Evolutionary conservation across 2,329 filamentous ascomycete species (phyloP), one percentile per base, ranked within the genome.

Genomic region (Penicillium sp.): DNA sequence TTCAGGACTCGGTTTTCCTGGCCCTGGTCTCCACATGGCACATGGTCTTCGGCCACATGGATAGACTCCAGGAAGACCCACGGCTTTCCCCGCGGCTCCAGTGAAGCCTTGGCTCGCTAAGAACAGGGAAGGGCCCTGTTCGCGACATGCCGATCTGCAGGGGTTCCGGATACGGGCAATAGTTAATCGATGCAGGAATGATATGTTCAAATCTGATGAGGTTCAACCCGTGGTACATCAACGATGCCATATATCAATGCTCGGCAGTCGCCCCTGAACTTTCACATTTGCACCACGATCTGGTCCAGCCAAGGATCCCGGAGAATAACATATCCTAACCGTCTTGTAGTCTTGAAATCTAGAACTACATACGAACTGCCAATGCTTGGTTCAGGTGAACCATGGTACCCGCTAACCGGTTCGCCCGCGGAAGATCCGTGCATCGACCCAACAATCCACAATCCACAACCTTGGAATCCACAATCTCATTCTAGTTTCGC

Each of bases 11-110:
- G 14, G 14, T 18, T 14, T 9, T 16, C 4, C 31, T 34, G 31
- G 31, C 18, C 13, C 20, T 20, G 9, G 18, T 8, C n/a, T 18
- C 39, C 41, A 49, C 42, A 49, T 49, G 42, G 39, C 42, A 34
- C 18, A 20, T 20, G 18, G 18, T 20, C 18, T 20, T 20, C 18
- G 4, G 1, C 39, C 41, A 44, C 42, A 49, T 49, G 42, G 39
- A 40, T 34, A 20, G 29, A n/a, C 27, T 40, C 26, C 24, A 40
- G 45, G 49, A 45, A 24, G 34, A 28, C 23, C 48, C 44, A 42
- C 44, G 37, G 44, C 28, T 36, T 45, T 38, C 41, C 38, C 23
- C 18, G 18, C 18, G 18, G 18, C 29, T 36, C 23, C 14, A 3
- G 7, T 20, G 11, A 16, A 14, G 2, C 11, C 31, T 29, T 14